These are phyloP conservation scores for Inga leiocalycina DNA, from an alignment of 306 rosid genomes.

Conservation along the genomic window DNA sequence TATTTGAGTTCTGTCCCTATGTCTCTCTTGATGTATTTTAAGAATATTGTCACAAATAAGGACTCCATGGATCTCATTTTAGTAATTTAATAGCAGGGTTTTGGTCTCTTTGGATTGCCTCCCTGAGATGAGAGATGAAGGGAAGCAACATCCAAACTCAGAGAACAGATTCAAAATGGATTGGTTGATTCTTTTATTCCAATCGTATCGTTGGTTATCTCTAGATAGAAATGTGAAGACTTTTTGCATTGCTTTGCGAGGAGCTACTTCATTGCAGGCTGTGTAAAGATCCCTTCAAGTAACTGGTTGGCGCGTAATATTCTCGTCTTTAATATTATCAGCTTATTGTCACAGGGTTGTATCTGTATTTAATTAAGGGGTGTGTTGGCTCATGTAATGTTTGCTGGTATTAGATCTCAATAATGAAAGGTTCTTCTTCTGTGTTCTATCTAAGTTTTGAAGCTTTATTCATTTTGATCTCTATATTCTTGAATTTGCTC, in stretches of 20 bases:
- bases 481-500: not conserved
- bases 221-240: conserved; percentile 24
- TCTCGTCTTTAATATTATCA: not conserved
- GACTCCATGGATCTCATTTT: not conserved
- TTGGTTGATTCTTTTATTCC: conserved; percentile 24
- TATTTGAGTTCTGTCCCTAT: not conserved
- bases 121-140: conserved; percentile 33
- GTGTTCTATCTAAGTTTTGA: not conserved
- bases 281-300: not conserved
- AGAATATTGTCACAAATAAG: not conserved
- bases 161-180: conserved; percentile 30
- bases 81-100: conserved; percentile 39
- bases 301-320: conserved; percentile 1
- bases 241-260: conserved; percentile 27
- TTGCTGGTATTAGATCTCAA: not conserved
- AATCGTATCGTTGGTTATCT: conserved; percentile 10
- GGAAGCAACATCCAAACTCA: conserved; percentile 29
- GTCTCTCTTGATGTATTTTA: not conserved
- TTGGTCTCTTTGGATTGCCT: conserved; percentile 24
- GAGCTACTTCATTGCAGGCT: conserved; percentile 31
- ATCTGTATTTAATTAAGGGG: not conserved
- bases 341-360: conserved; percentile 1
- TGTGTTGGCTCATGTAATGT: not conserved
- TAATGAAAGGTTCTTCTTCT: conserved; percentile 3
- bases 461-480: not conserved